Evolutionary conservation across 2,329 filamentous ascomycete genomes (phyloP).

Genomic region (Talaromyces piceae): DNA sequence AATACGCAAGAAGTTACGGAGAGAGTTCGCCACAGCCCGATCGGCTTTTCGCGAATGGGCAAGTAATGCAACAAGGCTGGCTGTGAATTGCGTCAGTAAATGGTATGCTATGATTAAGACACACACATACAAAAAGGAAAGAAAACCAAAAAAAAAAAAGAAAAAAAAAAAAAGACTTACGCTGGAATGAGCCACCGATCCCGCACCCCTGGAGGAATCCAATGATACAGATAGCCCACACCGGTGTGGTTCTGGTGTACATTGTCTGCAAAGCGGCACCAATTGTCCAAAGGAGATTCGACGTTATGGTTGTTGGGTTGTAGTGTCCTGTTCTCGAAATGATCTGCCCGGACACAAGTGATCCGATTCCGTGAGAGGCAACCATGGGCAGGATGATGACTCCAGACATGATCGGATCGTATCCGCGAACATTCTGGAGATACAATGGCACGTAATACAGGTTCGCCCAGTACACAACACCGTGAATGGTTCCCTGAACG

Average conservation of each 20-base stretch:
- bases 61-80: conserved; percentile 2
- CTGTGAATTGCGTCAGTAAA: not conserved
- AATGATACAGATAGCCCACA: conserved; percentile 7
- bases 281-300: conserved; percentile 3
- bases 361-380: conserved; percentile 4
- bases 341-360: not conserved
- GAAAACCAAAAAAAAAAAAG: no score
- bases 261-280: conserved; percentile 4
- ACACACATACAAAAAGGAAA: no score
- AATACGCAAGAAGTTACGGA: conserved; percentile 8
- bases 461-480: conserved; percentile 16
- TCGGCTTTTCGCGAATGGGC: conserved; percentile 7
- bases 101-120: no score
- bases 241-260: conserved; percentile 1
- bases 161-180: no score
- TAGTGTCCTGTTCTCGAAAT: conserved; percentile 6
- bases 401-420: conserved; percentile 2
- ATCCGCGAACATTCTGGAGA: conserved; percentile 4
- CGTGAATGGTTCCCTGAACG: conserved; percentile 18
- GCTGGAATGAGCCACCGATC: conserved; percentile 6
- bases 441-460: conserved; percentile 15
- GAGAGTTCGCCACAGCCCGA: conserved; percentile 6
- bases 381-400: conserved; percentile 7
- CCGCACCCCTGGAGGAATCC: conserved; percentile 5
- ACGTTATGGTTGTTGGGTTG: conserved; percentile 1